These are phyloP conservation scores for Zalerion maritima DNA, from an alignment of 495 filamentous ascomycete species.

Conservation along the genomic window DNA sequence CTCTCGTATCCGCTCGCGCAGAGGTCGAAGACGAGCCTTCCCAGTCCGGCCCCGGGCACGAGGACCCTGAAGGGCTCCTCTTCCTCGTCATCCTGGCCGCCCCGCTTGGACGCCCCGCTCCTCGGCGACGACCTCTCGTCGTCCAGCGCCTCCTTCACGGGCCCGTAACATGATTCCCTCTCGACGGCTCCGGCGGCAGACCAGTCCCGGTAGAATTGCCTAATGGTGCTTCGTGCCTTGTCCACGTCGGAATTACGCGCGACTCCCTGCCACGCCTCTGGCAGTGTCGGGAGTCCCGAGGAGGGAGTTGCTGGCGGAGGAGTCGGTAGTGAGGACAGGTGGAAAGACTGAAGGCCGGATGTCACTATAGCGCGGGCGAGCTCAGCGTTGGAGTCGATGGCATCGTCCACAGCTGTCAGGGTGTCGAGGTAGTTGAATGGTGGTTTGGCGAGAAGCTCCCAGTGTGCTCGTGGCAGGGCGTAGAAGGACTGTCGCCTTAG, in stretches of 20 bases:
- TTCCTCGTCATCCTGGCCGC: constrained; percentile 9
- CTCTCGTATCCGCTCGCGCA: constrained; percentile 55
- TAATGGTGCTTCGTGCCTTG: constrained; percentile 78
- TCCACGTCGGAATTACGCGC: constrained; percentile 61
- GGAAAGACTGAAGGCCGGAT: constrained; percentile 50
- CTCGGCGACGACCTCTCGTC: constrained; percentile 30
- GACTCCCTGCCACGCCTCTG: constrained; percentile 44
- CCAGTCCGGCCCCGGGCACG: constrained; percentile 81
- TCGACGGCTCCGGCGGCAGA: constrained; percentile 61
- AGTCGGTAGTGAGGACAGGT: too few species aligned
- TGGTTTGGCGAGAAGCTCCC: constrained; percentile 59
- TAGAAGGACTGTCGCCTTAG: constrained; percentile 82
- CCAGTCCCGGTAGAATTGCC: constrained; percentile 96
- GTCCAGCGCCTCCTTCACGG: constrained; percentile 48
- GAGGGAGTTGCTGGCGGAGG: too few species aligned
- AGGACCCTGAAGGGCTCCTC: constrained; percentile 45
- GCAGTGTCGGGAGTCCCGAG: constrained; percentile 27
- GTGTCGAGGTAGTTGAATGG: constrained; percentile 72
- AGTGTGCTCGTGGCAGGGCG: constrained; percentile 67
- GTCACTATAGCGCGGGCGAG: constrained; percentile 63
- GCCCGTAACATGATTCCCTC: constrained; percentile 58
- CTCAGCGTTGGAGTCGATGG: constrained; percentile 78
- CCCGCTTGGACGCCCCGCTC: constrained; percentile 6
- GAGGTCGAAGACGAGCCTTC: constrained; percentile 75
- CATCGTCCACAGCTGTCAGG: constrained; percentile 64